These are phyloP conservation scores for Herpetomonas samuelpessoai DNA, from an alignment of 208 protist species.

Conservation along the genomic window DNA sequence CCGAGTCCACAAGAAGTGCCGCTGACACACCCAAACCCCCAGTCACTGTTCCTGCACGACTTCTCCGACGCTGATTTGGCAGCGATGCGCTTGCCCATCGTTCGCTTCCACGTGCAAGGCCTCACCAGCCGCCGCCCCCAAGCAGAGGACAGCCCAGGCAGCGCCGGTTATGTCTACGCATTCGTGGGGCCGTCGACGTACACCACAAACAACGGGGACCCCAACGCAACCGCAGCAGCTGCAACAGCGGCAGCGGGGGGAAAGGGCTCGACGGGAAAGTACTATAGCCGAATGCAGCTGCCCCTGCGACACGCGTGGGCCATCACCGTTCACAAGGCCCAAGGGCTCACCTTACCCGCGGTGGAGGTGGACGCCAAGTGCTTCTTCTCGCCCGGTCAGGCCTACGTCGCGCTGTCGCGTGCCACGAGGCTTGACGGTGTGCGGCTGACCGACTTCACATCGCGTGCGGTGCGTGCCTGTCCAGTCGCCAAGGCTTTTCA, in stretches of 20 bases:
- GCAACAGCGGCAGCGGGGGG: slow-evolving; percentile 1
- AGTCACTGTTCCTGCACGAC: slow-evolving; percentile 26
- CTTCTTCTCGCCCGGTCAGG: slow-evolving; percentile 58
- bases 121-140: neutral
- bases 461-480: slow-evolving; percentile 32
- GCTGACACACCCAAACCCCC: slow-evolving; percentile 1
- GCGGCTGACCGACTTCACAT: slow-evolving; percentile 36
- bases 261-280: slow-evolving; percentile 18
- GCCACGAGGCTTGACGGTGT: slow-evolving; percentile 48
- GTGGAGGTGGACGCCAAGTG: slow-evolving; percentile 59
- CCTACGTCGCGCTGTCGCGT: slow-evolving; percentile 79
- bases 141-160: neutral
- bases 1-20: neutral
- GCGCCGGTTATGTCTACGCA: slow-evolving; percentile 34
- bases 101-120: slow-evolving; percentile 34
- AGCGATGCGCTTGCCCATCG: slow-evolving; percentile 37
- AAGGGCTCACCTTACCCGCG: slow-evolving; percentile 82
- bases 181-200: slow-evolving; percentile 40
- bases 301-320: slow-evolving; percentile 94
- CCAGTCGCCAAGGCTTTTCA: slow-evolving; percentile 52
- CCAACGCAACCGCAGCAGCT: neutral
- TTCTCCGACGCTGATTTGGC: slow-evolving; percentile 19
- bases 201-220: slow-evolving; percentile 34
- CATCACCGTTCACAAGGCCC: slow-evolving; percentile 94
- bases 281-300: slow-evolving; percentile 51